Evolutionary conservation across 176 grass and related monocot genomes (phyloP), one percentile per base, ranked within the genome.

Genomic region (Leersia perrieri): DNA sequence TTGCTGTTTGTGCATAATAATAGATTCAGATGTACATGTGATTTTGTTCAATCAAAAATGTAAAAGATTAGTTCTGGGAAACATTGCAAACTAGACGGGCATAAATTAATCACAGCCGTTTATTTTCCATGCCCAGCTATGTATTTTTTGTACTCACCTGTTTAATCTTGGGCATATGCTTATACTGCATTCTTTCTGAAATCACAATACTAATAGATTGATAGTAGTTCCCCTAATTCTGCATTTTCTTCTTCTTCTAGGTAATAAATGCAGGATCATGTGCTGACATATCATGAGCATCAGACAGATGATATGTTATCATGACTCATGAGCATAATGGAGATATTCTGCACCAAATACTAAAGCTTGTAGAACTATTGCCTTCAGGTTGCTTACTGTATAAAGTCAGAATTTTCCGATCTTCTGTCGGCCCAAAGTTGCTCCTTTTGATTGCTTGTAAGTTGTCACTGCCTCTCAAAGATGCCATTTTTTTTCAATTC

Each of bases 1-100:
- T 26, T 85, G 57, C 74, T 29, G 14, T 85, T 39, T 84, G 22
- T 33, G 33, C n/a, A n/a, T n/a, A n/a, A n/a, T n/a, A n/a, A n/a
- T n/a, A n/a, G n/a, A n/a, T n/a, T n/a, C n/a, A n/a, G n/a, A n/a
- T n/a, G n/a, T n/a, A n/a, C n/a, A n/a, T n/a, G n/a, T n/a, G n/a
- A n/a, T n/a, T n/a, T n/a, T n/a, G n/a, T n/a, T n/a, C n/a, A n/a
- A n/a, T n/a, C n/a, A n/a, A n/a, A n/a, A n/a, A n/a, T n/a, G n/a
- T n/a, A n/a, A n/a, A n/a, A n/a, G n/a, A n/a, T n/a, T n/a, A n/a
- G n/a, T n/a, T 29, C 51, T 38, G 35, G 35, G 3, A 3, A 7
- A n/a, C n/a, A n/a, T n/a, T n/a, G n/a, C n/a, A n/a, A n/a, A n/a
- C n/a, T n/a, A n/a, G n/a, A n/a, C n/a, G n/a, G n/a, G n/a, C n/a